Evolutionary conservation across 805 yeast genomes (phyloP), one percentile per base, ranked within the genome.

Genomic region (Wickerhamomyces silvicola): DNA sequence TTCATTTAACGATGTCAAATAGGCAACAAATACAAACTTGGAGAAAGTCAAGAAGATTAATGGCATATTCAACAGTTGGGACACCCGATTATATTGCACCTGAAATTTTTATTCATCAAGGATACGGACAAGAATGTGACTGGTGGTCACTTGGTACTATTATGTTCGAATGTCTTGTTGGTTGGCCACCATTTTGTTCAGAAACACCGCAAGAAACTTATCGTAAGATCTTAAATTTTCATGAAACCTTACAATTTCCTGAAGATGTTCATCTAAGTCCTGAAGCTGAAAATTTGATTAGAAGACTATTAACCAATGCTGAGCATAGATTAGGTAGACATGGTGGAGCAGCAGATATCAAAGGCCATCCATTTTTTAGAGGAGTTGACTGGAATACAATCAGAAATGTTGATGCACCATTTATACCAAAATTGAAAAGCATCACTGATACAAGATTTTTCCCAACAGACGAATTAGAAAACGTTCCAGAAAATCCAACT

Each of bases 31-130:
- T 87, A 53, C 77, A 84, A 41, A 78, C 85, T 8, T 60, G 82
- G 44, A 75, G 94, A 46, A 79, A 77, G 38, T 56, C 61, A 5
- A 94, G 88, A 51, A 76, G 85, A 42, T 80, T 83, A 47, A 80
- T 81, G 56, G 99, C 99, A 3, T 84, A 86, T 46, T 86, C 97
- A 3, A 85, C 92, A 41, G 99, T 92, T n/a, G 99, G 99, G 4
- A 85, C 96, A 0, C 99, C 99, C 1, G 99, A 92, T 59, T 92
- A 92, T 55, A 92, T 92, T 95, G 98, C 99, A 1, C 70, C 94
- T 27, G 99, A 92, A 59, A 97, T 92, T 11, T 71, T 92, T 37
- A 42, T 52, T 19, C 97, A 97, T 16, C 84, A 82, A 54, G 78
- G 80, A 42, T 92, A 92, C 57, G 96, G 94, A 52, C 90, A 81